Evolutionary conservation across 2,329 filamentous ascomycete species (phyloP).

Genomic region (Fusarium pilosicola): DNA sequence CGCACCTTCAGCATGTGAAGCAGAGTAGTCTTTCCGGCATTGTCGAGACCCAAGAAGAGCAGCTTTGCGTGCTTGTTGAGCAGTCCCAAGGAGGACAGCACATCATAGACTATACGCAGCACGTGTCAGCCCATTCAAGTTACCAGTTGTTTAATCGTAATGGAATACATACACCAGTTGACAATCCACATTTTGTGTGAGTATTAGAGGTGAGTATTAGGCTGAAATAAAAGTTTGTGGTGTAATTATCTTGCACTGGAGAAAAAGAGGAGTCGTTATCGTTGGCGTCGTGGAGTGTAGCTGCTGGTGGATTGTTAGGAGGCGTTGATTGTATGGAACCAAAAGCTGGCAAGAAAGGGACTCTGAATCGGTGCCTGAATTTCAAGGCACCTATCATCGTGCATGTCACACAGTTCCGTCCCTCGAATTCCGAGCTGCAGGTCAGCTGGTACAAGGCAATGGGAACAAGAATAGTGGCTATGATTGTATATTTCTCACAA

Average conservation of each 20-base stretch:
- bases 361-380: slow-evolving; percentile 34
- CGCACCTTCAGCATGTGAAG: slow-evolving; percentile 94
- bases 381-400: slow-evolving; percentile 39
- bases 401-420: slow-evolving; percentile 32
- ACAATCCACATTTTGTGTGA: slow-evolving; percentile 83
- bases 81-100: slow-evolving; percentile 86
- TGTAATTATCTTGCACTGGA: slow-evolving; percentile 20
- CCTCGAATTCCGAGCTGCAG: slow-evolving; percentile 15
- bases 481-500: background rate
- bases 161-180: slow-evolving; percentile 83
- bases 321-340: slow-evolving; percentile 32
- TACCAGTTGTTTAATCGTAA: slow-evolving; percentile 6
- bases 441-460: slow-evolving; percentile 10
- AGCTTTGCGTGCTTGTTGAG: slow-evolving; percentile 97
- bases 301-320: slow-evolving; percentile 33
- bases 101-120: slow-evolving; percentile 75
- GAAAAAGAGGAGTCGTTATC: slow-evolving; percentile 38
- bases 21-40: slow-evolving; percentile 93
- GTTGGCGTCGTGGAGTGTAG: slow-evolving; percentile 39
- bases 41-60: slow-evolving; percentile 91
- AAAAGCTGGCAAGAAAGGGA: slow-evolving; percentile 47
- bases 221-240: slow-evolving; percentile 28
- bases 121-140: slow-evolving; percentile 48
- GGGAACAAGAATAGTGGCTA: background rate
- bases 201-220: slow-evolving; percentile 37